A percentile compares a stretch with the other conserved stretches of the same genome.
Conservation (phyloP, 352 stramenopile genomes). For the Pythium aquatile region DNA sequence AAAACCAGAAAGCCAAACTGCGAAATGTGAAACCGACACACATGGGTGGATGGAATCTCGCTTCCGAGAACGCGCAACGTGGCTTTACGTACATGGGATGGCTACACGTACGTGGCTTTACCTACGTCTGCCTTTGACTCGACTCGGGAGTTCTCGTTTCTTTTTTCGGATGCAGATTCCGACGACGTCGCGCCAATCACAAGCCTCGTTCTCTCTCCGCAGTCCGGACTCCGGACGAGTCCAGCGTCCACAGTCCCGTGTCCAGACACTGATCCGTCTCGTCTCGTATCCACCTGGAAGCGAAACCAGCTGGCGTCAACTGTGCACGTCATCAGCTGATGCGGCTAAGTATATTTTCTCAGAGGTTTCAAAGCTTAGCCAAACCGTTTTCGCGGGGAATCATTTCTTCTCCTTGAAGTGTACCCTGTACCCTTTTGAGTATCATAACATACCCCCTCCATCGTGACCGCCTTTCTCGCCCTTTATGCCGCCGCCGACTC, state of each 20-base stretch:
- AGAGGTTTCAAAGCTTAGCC: conserved; percentile 1
- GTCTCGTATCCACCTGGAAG: background rate
- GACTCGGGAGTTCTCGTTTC: background rate
- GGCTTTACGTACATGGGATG: background rate
- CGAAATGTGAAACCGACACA: background rate
- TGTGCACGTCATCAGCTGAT: background rate
- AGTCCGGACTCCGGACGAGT: background rate
- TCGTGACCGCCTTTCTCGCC: background rate
- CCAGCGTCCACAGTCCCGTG: background rate
- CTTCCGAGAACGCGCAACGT: background rate
- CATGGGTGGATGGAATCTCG: background rate
- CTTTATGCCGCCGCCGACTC: conserved; percentile 16
- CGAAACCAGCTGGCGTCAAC: background rate
- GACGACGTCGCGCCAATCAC: background rate
- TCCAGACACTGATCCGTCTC: background rate
- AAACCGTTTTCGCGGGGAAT: background rate
- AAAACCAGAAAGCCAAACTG: background rate
- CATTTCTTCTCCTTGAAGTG: background rate
- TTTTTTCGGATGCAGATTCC: background rate
- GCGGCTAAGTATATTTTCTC: background rate
- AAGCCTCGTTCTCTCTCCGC: background rate
- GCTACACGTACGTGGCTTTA: background rate
- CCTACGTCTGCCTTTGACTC: background rate
- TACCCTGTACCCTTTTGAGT: background rate
- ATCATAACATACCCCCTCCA: background rate